Conservation (phyloP, 73 alveolate species). For the Blepharisma stoltei region DNA sequence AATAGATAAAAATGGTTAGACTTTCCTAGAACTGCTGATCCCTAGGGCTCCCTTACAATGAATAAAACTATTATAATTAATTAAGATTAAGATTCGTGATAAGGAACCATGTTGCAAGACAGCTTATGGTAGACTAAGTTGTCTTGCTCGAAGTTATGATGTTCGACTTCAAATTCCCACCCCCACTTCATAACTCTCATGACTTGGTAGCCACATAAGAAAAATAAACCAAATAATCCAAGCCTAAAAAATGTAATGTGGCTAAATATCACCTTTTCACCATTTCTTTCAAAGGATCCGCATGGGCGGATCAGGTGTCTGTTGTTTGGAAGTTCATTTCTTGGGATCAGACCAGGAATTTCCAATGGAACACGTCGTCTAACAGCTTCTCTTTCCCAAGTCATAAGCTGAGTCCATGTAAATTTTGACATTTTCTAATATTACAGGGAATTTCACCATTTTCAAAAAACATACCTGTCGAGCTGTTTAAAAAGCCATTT, state of each 20-base stretch:
- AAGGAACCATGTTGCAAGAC: background rate
- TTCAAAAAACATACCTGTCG: too few relatives aligned
- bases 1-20: too few relatives aligned
- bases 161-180: conserved; percentile 6
- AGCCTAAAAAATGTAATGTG: background rate
- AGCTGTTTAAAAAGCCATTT: too few relatives aligned
- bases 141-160: background rate
- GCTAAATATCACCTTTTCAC: background rate
- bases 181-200: background rate
- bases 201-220: background rate
- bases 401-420: conserved; percentile 22
- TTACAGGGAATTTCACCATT: too few relatives aligned
- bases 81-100: too few relatives aligned
- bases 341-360: background rate
- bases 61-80: too few relatives aligned
- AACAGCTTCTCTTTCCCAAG: conserved; percentile 12
- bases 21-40: too few relatives aligned
- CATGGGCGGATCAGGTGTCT: background rate
- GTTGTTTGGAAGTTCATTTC: background rate
- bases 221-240: conserved; percentile 17
- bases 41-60: too few relatives aligned
- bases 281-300: conserved; percentile 17
- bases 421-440: background rate
- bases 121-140: conserved; percentile 26
- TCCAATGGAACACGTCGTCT: background rate